These are phyloP conservation scores for Yamadazyma sp. DNA, from an alignment of 1,139 yeast species.

Conservation along the genomic window DNA sequence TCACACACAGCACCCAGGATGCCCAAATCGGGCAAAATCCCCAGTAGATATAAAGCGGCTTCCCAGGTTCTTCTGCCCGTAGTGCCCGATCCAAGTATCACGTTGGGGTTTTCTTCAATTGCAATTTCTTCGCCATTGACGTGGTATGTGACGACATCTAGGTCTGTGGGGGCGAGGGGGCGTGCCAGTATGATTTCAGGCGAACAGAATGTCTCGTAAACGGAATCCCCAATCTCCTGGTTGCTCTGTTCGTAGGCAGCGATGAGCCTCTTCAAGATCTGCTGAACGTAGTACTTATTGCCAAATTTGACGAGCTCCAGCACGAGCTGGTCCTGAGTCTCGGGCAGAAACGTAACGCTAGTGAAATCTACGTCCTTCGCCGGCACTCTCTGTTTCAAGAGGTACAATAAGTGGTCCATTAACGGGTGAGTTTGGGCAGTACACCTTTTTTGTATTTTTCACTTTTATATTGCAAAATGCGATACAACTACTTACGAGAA, in stretches of 20 bases:
- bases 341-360: neutral
- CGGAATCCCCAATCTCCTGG: conserved; percentile 37
- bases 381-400: conserved; percentile 16
- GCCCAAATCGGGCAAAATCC: conserved; percentile 48
- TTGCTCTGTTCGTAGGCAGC: conserved; percentile 29
- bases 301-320: conserved; percentile 5
- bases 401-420: conserved; percentile 1
- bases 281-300: conserved; percentile 54
- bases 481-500: neutral
- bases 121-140: conserved; percentile 32
- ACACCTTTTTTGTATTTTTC: conserved; percentile 1
- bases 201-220: conserved; percentile 52
- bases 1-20: conserved; percentile 50
- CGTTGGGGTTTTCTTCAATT: conserved; percentile 60
- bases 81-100: conserved; percentile 73
- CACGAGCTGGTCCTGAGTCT: conserved; percentile 4
- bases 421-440: too few species aligned
- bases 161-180: conserved; percentile 43
- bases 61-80: conserved; percentile 96
- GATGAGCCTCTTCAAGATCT: conserved; percentile 43
- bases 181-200: conserved; percentile 35
- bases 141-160: conserved; percentile 50
- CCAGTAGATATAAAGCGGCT: conserved; percentile 62
- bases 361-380: conserved; percentile 6
- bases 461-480: neutral